Evolutionary conservation across 768 basidiomycete genomes (phyloP).

Genomic region (Mycena pura): DNA sequence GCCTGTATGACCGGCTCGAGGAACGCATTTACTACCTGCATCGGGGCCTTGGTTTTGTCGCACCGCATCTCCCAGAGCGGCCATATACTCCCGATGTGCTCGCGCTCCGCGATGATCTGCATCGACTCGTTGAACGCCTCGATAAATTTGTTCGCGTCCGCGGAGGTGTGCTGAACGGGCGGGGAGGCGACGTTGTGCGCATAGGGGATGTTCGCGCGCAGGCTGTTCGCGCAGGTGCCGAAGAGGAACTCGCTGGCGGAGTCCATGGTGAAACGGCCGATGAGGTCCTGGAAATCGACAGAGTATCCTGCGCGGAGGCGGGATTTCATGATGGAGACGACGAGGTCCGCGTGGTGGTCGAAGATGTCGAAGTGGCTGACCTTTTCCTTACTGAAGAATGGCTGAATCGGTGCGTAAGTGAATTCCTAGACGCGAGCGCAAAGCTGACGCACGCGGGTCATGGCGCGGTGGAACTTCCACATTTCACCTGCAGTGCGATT

Average conservation of each 20-base stretch:
- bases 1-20: conserved; percentile 58
- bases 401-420: conserved; percentile 45
- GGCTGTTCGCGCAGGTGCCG: conserved; percentile 53
- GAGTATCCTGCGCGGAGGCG: conserved; percentile 54
- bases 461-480: conserved; percentile 55
- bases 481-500: conserved; percentile 48
- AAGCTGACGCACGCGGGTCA: conserved; percentile 22
- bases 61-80: conserved; percentile 57
- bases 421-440: background rate
- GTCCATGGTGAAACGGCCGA: conserved; percentile 71
- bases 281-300: conserved; percentile 69
- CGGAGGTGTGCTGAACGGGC: conserved; percentile 13
- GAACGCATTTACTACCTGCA: conserved; percentile 55
- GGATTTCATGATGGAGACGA: conserved; percentile 49
- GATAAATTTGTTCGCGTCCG: conserved; percentile 41
- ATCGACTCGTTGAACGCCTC: conserved; percentile 58
- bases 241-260: conserved; percentile 71
- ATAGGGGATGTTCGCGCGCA: conserved; percentile 53
- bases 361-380: conserved; percentile 64
- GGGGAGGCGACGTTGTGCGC: conserved; percentile 39
- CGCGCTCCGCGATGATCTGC: conserved; percentile 43
- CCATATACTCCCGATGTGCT: conserved; percentile 52
- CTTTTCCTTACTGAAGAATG: conserved; percentile 62
- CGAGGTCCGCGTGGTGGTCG: conserved; percentile 54
- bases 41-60: conserved; percentile 52